These are phyloP conservation scores for Solanum dulcamara DNA, from an alignment of 257 asterid species.

Conservation along the genomic window DNA sequence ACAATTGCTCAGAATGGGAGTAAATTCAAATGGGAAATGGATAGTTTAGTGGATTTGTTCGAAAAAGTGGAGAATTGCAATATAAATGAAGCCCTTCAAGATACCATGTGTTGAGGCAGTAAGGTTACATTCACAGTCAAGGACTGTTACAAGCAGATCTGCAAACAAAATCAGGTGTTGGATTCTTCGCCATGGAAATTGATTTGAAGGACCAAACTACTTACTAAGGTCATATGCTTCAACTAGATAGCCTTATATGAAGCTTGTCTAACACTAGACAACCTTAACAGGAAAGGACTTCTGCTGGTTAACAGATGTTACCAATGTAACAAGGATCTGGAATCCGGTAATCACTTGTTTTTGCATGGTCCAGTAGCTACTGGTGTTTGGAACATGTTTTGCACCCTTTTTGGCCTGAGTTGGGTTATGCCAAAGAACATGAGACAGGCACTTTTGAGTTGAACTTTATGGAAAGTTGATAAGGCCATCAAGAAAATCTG, in stretches of 20 bases:
- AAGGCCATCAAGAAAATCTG: background rate
- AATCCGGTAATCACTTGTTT: background rate
- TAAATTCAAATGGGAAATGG: background rate
- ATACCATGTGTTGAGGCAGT: background rate
- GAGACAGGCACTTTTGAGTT: background rate
- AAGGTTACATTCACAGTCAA: background rate
- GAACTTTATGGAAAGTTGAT: background rate
- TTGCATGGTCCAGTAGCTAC: background rate
- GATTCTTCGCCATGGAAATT: background rate
- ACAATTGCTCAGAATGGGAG: background rate
- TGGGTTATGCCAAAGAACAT: background rate
- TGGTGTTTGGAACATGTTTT: background rate
- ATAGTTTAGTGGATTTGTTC: background rate
- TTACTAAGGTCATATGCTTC: background rate
- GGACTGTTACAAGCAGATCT: background rate
- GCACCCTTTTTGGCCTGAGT: background rate
- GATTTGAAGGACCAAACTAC: background rate
- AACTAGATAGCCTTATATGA: background rate
- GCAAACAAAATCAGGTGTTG: background rate
- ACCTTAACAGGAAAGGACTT: background rate
- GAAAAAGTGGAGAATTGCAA: background rate
- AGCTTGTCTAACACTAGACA: background rate
- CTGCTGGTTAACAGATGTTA: background rate
- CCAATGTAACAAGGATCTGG: background rate
- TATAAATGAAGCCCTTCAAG: background rate